Percentiles rank a stretch among this genome's conserved stretches.
Conservation (phyloP, 2,329 filamentous ascomycete species). For the Fusarium setosum region DNA sequence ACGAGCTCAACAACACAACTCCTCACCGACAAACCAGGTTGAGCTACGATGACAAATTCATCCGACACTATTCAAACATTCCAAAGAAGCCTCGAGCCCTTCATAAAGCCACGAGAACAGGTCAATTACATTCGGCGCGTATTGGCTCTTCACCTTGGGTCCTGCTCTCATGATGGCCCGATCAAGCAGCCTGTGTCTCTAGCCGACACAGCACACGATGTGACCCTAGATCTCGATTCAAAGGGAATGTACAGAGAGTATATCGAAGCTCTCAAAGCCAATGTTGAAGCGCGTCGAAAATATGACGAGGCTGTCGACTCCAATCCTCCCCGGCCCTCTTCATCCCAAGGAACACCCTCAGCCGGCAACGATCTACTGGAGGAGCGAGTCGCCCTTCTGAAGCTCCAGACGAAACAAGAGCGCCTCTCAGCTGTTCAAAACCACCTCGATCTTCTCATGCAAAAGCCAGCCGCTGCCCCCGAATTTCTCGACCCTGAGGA, state of each 20-base stretch:
- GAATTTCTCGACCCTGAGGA: conserved; percentile 62
- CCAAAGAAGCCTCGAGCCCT: conserved; percentile 60
- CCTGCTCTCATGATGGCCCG: conserved; percentile 57
- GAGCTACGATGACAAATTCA: conserved; percentile 45
- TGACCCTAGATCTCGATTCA: conserved; percentile 51
- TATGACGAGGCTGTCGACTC: conserved; percentile 54
- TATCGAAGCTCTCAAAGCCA: conserved; percentile 63
- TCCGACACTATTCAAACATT: conserved; percentile 50
- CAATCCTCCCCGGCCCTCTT: conserved; percentile 21
- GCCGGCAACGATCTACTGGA: conserved; percentile 50
- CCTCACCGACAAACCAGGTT: conserved; percentile 24
- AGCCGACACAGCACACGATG: conserved; percentile 51
- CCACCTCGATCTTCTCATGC: conserved; percentile 61
- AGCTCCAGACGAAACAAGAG: conserved; percentile 63
- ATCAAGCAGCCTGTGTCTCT: conserved; percentile 61
- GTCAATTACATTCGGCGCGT: conserved; percentile 66
- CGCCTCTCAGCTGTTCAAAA: conserved; percentile 62
- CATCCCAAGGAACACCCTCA: conserved; percentile 32
- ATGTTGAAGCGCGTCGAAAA: conserved; percentile 62
- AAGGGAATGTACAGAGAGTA: conserved; percentile 66
- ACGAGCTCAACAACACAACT: conserved; percentile 10
- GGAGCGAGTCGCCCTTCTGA: conserved; percentile 63
- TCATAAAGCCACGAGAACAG: conserved; percentile 68
- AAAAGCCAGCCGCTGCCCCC: conserved; percentile 62
- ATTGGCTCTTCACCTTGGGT: conserved; percentile 64